Evolutionary conservation across 768 basidiomycete species (phyloP).

Genomic region (Boletus pseudopeckii): DNA sequence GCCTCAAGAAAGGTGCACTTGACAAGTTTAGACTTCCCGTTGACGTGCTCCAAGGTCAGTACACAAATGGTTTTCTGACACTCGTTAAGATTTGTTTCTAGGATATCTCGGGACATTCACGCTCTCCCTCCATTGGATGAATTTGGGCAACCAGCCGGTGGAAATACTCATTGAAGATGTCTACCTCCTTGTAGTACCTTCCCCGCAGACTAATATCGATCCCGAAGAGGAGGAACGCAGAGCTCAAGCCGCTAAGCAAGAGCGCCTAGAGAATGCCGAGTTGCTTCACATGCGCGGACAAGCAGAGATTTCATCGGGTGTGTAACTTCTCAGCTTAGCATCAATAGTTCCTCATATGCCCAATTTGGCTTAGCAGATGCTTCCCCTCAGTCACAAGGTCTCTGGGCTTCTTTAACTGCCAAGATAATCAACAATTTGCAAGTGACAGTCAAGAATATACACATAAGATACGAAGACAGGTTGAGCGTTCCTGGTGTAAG

Average conservation of each 20-base stretch:
- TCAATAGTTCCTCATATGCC: neutral
- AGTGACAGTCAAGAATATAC: slow-evolving; percentile 92
- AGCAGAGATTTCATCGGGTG: slow-evolving; percentile 49
- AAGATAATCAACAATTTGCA: slow-evolving; percentile 97
- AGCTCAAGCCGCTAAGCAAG: slow-evolving; percentile 80
- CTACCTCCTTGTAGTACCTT: slow-evolving; percentile 88
- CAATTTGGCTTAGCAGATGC: slow-evolving; percentile 35
- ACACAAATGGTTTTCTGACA: neutral
- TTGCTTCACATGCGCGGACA: slow-evolving; percentile 65
- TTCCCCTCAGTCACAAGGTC: slow-evolving; percentile 75
- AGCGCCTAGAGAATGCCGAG: slow-evolving; percentile 88
- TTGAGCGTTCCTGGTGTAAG: slow-evolving; percentile 88
- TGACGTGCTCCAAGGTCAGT: slow-evolving; percentile 85
- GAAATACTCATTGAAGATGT: slow-evolving; percentile 92
- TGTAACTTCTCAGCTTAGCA: slow-evolving; percentile 7
- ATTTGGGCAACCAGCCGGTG: slow-evolving; percentile 84
- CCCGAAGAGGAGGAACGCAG: slow-evolving; percentile 82
- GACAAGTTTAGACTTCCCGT: slow-evolving; percentile 96
- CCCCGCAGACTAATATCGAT: slow-evolving; percentile 62
- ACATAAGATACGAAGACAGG: slow-evolving; percentile 94
- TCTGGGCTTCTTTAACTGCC: slow-evolving; percentile 75
- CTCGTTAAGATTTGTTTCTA: slow-evolving; percentile 26
- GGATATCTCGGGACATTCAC: slow-evolving; percentile 86
- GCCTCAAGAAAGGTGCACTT: slow-evolving; percentile 87
- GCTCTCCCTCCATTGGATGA: slow-evolving; percentile 85